A percentile compares a stretch with the other conserved stretches of the same genome.
Evolutionary conservation across 768 basidiomycete species (phyloP).

Genomic region (Termitomyces sp.): DNA sequence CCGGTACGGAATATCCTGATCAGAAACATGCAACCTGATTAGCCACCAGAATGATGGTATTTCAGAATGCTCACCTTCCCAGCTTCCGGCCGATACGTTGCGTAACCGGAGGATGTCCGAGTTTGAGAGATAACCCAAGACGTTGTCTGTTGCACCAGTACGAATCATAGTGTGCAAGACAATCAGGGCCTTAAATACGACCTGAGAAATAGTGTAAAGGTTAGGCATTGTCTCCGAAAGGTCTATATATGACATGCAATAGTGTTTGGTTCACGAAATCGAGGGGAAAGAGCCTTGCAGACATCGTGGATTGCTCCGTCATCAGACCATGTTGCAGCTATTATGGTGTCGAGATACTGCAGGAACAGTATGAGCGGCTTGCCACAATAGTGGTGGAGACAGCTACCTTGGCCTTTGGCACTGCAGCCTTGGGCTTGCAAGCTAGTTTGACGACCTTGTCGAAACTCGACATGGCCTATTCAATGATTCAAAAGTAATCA

Average conservation of each 20-base stretch:
- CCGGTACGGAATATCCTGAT: conserved; percentile 78
- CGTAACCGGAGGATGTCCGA: conserved; percentile 77
- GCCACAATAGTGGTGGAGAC: conserved; percentile 4
- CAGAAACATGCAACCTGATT: neutral
- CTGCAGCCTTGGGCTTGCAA: conserved; percentile 94
- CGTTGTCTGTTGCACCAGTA: conserved; percentile 92
- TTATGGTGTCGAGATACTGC: conserved; percentile 94
- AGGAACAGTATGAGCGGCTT: neutral
- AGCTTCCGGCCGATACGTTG: conserved; percentile 75
- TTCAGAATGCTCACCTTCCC: conserved; percentile 66
- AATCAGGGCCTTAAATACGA: conserved; percentile 97
- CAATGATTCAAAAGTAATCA: conserved; percentile 11
- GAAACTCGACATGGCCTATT: conserved; percentile 60
- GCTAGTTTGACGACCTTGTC: conserved; percentile 95
- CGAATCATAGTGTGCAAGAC: conserved; percentile 96
- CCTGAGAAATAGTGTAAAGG: conserved; percentile 36
- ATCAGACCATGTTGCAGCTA: conserved; percentile 94
- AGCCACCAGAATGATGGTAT: neutral
- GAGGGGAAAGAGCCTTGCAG: conserved; percentile 78
- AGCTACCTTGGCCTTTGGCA: conserved; percentile 89
- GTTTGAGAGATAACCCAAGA: conserved; percentile 77
- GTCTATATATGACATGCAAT: conserved; percentile 49
- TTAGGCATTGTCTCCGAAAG: conserved; percentile 1
- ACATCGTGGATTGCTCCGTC: conserved; percentile 93
- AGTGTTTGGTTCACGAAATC: conserved; percentile 88